Base-by-base conservation (phyloP, 169 alveolate genomes). In the Besnoitia besnoiti region DNA sequence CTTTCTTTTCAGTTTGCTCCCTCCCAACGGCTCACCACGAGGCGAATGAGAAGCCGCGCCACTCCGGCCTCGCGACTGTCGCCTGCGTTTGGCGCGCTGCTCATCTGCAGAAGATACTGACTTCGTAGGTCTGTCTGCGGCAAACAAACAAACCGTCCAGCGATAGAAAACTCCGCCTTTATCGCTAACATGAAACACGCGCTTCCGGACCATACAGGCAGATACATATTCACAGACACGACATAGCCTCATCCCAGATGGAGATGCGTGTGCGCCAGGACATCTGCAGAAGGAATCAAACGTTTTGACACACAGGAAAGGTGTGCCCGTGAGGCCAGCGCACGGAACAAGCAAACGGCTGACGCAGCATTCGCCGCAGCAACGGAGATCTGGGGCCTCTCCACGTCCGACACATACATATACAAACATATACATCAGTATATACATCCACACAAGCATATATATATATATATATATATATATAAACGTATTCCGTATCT, bases 111-210 rank as follows among this genome's bases (percentile, higher is more conserved):
- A 10, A 4, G 85, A 27, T 39, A 40, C 33, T 76, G 51, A 16
- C 49, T 16, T 39, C 85, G 85, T 27, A 76, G 33, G 12, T 76
- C 85, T 7, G 37, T 39, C 85, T 76, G 85, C 80, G 39, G n/a
- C n/a, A n/a, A n/a, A n/a, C n/a, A n/a, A n/a, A n/a, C n/a, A n/a
- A n/a, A n/a, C n/a, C n/a, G n/a, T n/a, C n/a, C n/a, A n/a, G n/a
- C n/a, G n/a, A n/a, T n/a, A n/a, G n/a, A n/a, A n/a, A n/a, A n/a
- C n/a, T n/a, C n/a, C n/a, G n/a, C n/a, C n/a, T n/a, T n/a, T n/a
- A n/a, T n/a, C n/a, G n/a, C n/a, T n/a, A n/a, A n/a, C n/a, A n/a
- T n/a, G n/a, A n/a, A n/a, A n/a, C n/a, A n/a, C n/a, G n/a, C n/a
- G n/a, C n/a, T n/a, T n/a, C n/a, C n/a, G n/a, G n/a, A n/a, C n/a